These are phyloP conservation scores for Hypoxylon intermedium DNA, from an alignment of 495 filamentous ascomycete species.

Conservation along the genomic window DNA sequence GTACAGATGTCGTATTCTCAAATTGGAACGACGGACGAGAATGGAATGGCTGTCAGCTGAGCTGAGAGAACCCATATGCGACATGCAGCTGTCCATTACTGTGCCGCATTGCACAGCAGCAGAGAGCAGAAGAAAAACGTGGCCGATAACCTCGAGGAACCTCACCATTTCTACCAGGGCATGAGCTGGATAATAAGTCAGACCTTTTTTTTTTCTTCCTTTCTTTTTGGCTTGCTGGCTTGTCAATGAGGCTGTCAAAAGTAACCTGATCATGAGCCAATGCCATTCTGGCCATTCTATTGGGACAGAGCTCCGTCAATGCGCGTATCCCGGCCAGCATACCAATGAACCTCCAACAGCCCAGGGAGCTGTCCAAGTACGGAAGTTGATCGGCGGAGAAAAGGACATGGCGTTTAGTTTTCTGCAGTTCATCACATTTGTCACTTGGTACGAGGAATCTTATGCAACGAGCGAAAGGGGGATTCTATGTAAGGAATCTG, in stretches of 20 bases:
- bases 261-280: constrained; percentile 27
- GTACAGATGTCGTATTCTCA: constrained; percentile 34
- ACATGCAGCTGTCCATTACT: constrained; percentile 23
- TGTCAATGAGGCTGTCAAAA: constrained; percentile 13
- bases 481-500: constrained; percentile 1
- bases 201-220: too few species aligned
- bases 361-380: constrained; percentile 8
- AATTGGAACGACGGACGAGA: constrained; percentile 33
- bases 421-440: constrained; percentile 31
- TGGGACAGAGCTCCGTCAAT: constrained; percentile 23
- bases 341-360: constrained; percentile 2
- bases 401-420: constrained; percentile 14
- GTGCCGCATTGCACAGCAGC: constrained; percentile 23
- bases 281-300: constrained; percentile 15
- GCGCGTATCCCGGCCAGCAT: constrained; percentile 19
- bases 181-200: neutral
- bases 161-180: neutral
- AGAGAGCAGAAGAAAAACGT: constrained; percentile 12
- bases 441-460: constrained; percentile 7
- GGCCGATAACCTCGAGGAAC: constrained; percentile 10
- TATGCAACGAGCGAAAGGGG: neutral
- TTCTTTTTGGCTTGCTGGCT: too few species aligned
- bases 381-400: constrained; percentile 28
- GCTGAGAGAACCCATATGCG: constrained; percentile 26
- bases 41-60: constrained; percentile 37